These are phyloP conservation scores for Aschersonia sp. DNA, from an alignment of 2,329 filamentous ascomycete genomes.

Conservation along the genomic window DNA sequence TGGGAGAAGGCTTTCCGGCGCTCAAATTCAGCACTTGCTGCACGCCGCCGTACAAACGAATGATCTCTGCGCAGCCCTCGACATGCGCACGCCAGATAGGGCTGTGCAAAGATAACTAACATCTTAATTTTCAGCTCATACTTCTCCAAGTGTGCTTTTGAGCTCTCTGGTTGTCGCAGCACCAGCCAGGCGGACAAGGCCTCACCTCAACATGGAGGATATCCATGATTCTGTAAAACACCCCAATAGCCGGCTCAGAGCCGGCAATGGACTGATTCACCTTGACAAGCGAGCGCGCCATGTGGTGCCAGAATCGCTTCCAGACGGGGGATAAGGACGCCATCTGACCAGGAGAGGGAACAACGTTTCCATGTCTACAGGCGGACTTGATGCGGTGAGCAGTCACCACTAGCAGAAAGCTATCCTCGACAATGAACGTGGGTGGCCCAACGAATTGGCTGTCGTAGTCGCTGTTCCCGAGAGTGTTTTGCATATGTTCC, in stretches of 20 bases:
- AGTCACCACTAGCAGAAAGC: conserved; percentile 3
- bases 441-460: conserved; percentile 1
- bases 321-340: background rate
- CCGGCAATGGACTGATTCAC: conserved; percentile 1
- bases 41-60: conserved; percentile 2
- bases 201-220: conserved; percentile 3
- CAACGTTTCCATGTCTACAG: background rate
- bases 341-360: conserved; percentile 1
- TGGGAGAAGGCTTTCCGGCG: conserved; percentile 1
- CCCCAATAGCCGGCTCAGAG: conserved; percentile 1
- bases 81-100: conserved; percentile 2
- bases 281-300: conserved; percentile 1
- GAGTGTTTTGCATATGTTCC: conserved; percentile 1
- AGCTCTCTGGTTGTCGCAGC: too few relatives aligned
- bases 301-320: conserved; percentile 2
- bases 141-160: too few relatives aligned
- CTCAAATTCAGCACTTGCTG: conserved; percentile 1
- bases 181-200: background rate
- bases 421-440: conserved; percentile 2
- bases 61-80: conserved; percentile 2
- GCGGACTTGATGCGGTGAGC: conserved; percentile 3
- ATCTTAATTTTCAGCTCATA: too few relatives aligned
- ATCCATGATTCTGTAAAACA: conserved; percentile 4
- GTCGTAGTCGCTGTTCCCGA: conserved; percentile 2
- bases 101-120: conserved; percentile 1